Evolutionary conservation across 2,329 filamentous ascomycete genomes (phyloP), one percentile per base, ranked within the genome.

Genomic region (Ascosphaera apis): DNA sequence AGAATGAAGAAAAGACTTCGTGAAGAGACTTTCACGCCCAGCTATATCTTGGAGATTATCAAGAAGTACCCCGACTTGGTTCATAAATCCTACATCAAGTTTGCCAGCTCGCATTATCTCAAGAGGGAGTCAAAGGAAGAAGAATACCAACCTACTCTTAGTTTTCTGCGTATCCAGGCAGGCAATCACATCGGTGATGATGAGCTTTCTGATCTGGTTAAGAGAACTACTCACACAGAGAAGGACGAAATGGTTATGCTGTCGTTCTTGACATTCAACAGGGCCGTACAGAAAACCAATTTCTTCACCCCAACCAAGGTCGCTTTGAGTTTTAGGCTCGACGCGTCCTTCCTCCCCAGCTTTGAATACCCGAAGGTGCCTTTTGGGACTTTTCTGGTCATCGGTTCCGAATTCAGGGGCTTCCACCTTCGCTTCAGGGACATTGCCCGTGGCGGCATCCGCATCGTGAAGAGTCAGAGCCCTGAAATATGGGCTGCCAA

Each of bases 161-260:
- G 71, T 47, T 76, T 74, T 49, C 58, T 76, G 41, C 67, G 72
- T 40, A 57, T 76, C 35, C 65, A 74, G 50, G 62, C 75, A 25
- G 71, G 76, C 44, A 66, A 83, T 52, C 74, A 88, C n/a, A 60
- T 91, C 16, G 77, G 74, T 6, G 77, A 88, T 44, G 63, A 62
- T 15, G 68, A 71, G 48, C 66, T 92, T 28, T 75, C 80, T 55
- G 72, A 78, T 35, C 64, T 76, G 44, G 88, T 92, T 50, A 68
- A 76, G 41, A 76, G 72, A 51, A 78, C 76, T n/a, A 76, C 81
- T 13, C 68, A 66, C 40, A 95, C 91, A 50, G 86, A 98, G 60
- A 84, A 98, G 57, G 83, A 98, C 51, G 77, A 86, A 53, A 91
- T 93, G 75, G 88, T 98, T 46, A 91, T 98, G 82, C 82, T 74